Evolutionary conservation across 805 yeast species (phyloP).

Genomic region (Candida piceae): DNA sequence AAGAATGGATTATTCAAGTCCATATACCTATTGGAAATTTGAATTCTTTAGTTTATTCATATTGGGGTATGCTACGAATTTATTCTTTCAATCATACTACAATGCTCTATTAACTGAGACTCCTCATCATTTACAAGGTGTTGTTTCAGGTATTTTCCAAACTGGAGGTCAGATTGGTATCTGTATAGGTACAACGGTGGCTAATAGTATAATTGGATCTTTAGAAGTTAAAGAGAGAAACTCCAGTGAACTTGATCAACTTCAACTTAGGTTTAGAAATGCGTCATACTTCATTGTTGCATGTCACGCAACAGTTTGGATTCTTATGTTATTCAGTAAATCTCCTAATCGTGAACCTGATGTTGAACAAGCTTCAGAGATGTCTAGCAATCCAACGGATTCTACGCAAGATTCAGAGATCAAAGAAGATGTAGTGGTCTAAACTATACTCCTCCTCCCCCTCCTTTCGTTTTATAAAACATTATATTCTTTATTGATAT

Average conservation of each 20-base stretch:
- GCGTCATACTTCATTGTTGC: neutral
- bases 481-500: no score
- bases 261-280: neutral
- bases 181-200: constrained; percentile 26
- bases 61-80: constrained; percentile 19
- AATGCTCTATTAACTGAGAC: constrained; percentile 29
- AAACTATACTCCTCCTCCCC: no score
- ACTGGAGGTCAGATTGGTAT: constrained; percentile 33
- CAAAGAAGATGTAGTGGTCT: no score
- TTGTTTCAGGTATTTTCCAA: constrained; percentile 33
- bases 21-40: constrained; percentile 20
- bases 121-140: constrained; percentile 37
- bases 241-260: neutral
- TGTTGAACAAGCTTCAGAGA: no score
- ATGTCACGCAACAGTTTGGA: neutral
- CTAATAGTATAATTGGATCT: constrained; percentile 24
- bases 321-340: no score
- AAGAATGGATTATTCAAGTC: constrained; percentile 10
- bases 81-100: constrained; percentile 32
- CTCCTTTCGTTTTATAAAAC: no score
- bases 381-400: no score
- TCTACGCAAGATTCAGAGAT: no score
- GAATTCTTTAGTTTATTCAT: constrained; percentile 22
- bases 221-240: neutral
- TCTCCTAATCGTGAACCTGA: no score